Evolutionary conservation across 495 filamentous ascomycete genomes (phyloP).

Genomic region (Poronia punctata): DNA sequence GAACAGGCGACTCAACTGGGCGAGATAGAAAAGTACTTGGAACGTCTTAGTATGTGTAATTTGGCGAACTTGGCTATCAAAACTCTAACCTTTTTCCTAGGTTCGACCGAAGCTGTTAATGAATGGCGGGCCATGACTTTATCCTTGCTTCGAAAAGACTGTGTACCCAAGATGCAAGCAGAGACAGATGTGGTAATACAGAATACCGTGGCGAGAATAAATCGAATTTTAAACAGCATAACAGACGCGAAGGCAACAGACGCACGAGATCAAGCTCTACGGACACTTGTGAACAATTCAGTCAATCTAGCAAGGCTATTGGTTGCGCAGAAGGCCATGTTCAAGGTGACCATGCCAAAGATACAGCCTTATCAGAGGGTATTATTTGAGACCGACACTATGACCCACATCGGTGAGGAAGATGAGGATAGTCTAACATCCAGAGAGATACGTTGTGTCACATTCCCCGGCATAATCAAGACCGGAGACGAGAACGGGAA

Average conservation of each 20-base stretch:
- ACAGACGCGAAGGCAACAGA: slow-evolving; percentile 35
- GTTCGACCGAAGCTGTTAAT: slow-evolving; percentile 42
- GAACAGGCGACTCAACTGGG: slow-evolving; percentile 35
- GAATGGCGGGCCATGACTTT: slow-evolving; percentile 50
- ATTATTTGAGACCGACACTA: slow-evolving; percentile 42
- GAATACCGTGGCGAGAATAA: slow-evolving; percentile 30
- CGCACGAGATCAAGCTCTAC: slow-evolving; percentile 39
- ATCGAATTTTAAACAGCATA: slow-evolving; percentile 34
- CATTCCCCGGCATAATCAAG: slow-evolving; percentile 50
- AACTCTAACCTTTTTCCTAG: slow-evolving; percentile 20
- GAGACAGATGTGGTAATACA: slow-evolving; percentile 32
- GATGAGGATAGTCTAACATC: slow-evolving; percentile 40
- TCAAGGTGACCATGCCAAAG: slow-evolving; percentile 44
- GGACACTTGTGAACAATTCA: slow-evolving; percentile 35
- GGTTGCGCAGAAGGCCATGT: slow-evolving; percentile 46
- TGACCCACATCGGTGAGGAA: slow-evolving; percentile 53
- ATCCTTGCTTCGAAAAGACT: slow-evolving; percentile 41
- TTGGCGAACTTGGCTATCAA: slow-evolving; percentile 1
- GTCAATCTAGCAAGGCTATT: slow-evolving; percentile 45
- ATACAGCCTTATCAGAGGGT: slow-evolving; percentile 40
- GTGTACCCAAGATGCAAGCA: slow-evolving; percentile 32
- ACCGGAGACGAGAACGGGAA: slow-evolving; percentile 48
- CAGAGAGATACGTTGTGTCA: slow-evolving; percentile 42
- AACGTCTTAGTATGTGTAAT: slow-evolving; percentile 36
- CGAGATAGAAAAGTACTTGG: slow-evolving; percentile 39